phyloP scores from a whole-genome alignment of 805 yeast species.

The Candida vartiovaarae region DNA sequence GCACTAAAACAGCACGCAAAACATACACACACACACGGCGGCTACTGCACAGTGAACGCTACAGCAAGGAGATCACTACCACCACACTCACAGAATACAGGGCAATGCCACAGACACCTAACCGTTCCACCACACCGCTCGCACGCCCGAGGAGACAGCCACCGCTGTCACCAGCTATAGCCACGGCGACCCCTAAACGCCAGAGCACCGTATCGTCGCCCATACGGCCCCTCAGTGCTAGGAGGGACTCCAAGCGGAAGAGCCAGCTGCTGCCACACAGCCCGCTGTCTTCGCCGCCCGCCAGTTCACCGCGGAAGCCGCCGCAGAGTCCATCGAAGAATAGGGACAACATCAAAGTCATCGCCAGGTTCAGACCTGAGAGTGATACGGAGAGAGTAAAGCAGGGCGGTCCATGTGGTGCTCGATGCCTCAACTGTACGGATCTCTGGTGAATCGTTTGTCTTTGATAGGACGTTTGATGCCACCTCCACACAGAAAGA shows the following conservation, averaged over 20 bases:
- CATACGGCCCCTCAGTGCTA: too few species aligned
- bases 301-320: neutral
- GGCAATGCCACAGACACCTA: neutral
- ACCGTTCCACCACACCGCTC: slow-evolving; percentile 1
- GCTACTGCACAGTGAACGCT: too few species aligned
- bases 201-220: neutral
- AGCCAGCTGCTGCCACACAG: neutral
- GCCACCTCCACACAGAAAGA: slow-evolving; percentile 45
- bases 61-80: too few species aligned
- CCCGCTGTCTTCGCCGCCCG: neutral
- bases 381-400: slow-evolving; percentile 27
- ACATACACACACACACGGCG: too few species aligned
- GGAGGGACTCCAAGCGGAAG: too few species aligned
- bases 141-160: neutral
- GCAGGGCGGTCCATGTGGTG: slow-evolving; percentile 2
- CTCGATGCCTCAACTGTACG: slow-evolving; percentile 9
- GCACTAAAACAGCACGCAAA: too few species aligned
- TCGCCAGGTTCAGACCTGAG: slow-evolving; percentile 67
- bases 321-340: slow-evolving; percentile 1
- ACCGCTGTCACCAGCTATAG: neutral
- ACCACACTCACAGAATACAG: too few species aligned
- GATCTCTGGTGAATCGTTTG: slow-evolving; percentile 29
- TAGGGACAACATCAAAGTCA: slow-evolving; percentile 47
- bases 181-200: neutral
- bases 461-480: slow-evolving; percentile 61